Evolutionary conservation across 768 basidiomycete species (phyloP), one percentile per base, ranked within the genome.

Genomic region (Boletus fagicola): DNA sequence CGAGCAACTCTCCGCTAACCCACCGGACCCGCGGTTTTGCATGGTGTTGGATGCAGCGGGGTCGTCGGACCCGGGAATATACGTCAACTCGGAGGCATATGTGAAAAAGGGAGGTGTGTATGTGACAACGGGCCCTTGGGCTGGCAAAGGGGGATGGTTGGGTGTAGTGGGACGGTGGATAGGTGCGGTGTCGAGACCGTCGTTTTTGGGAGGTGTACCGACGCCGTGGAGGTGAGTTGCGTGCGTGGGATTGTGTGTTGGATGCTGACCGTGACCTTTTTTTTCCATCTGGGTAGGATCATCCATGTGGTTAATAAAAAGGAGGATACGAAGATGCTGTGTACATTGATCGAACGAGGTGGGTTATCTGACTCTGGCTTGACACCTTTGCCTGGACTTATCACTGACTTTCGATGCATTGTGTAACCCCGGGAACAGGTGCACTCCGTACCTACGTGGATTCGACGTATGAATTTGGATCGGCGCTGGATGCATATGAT

Each of bases 401-500:
- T 12, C 11, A 12, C 11, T 31, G 31, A 31, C 11, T 12, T 31
- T 31, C 5, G 31, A 31, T 12, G 31, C 2, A 12, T 12, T 31
- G 31, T 31, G 31, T 10, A 31, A 31, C 11, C 12, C 31, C 3
- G 31, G 31, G 11, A 31, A 31, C 31, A 31, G 76, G 54, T 50
- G 22, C 22, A 16, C 65, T 89, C 9, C 81, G 77, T 57, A 75
- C 83, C 1, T 63, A 33, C 0, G 76, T 90, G 4, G 88, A 90
- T 65, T 86, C 84, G 0, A 79, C 83, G 0, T 80, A 75, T 55
- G 70, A 66, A 3, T 88, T 88, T 49, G 76, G 81, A 35, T 82
- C 87, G 6, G 81, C 70, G 2, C 66, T 80, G 51, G 72, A 80
- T 55, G 90, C 88, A 0, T 92, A 87, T 64, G 84, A 86, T 13